Base-by-base conservation (phyloP, 495 filamentous ascomycete species). In the Venustampulla echinocandica region DNA sequence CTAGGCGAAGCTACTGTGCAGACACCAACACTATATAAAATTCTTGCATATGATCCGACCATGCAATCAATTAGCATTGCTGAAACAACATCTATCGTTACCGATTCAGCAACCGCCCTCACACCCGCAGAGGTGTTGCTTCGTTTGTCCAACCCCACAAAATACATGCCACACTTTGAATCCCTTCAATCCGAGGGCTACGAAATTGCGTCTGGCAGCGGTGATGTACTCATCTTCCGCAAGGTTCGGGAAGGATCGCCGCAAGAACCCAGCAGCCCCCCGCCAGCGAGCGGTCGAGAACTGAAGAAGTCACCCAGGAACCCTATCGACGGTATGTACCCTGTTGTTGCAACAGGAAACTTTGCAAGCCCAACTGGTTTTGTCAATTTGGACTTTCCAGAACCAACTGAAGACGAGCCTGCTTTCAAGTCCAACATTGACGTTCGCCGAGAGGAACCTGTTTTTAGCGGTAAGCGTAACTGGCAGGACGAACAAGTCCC, bases 11-110 rank as follows among this genome's bases (percentile, higher is more conserved):
- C n/a, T n/a, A n/a, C n/a, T n/a, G n/a, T n/a, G n/a, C n/a, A n/a
- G n/a, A n/a, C n/a, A n/a, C n/a, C n/a, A n/a, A n/a, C n/a, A n/a
- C n/a, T n/a, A 62, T 90, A 87, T 65, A 85, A 80, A 46, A 73
- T 92, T 27, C 68, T 92, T 10, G 84, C 78, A 11, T 87, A 83
- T 56, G 82, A 92, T 54, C 66, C 78, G 11, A 69, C 68, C n/a
- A 80, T 69, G 44, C 70, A 81, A 20, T 61, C 69, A 38, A 63
- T 90, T 22, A 72, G 69, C 11, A 68, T 68, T 13, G 77, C 81
- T 6, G 77, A 84, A 53, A 81, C 80, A 5, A 77, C 74, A 6
- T 81, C 80, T 0, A 68, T 72, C 42, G 70, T 77, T 13, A 55
- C 64, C 5, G 72, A 73, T 47, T 62, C 52, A 14, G 49, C 69